Evolutionary conservation across 2,329 filamentous ascomycete genomes (phyloP).

Genomic region (Penicillium sp.): DNA sequence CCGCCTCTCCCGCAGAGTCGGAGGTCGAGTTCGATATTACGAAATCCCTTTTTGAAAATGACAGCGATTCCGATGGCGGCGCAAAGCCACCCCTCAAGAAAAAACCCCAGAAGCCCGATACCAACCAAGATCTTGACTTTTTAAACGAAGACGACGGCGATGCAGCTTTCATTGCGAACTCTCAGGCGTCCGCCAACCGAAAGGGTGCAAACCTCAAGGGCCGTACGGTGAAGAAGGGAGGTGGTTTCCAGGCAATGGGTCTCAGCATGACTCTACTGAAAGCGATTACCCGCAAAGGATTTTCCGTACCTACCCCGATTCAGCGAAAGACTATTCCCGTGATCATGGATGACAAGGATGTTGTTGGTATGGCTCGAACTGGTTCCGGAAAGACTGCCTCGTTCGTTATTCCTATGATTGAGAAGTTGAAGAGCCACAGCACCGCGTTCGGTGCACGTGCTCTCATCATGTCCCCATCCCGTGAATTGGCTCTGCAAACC

Average conservation of each 20-base stretch:
- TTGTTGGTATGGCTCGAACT: slow-evolving; percentile 99
- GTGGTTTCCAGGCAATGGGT: slow-evolving; percentile 94
- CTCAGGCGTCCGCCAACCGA: slow-evolving; percentile 82
- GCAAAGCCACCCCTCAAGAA: slow-evolving; percentile 53
- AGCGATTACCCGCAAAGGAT: slow-evolving; percentile 90
- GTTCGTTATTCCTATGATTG: slow-evolving; percentile 98
- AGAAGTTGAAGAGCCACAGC: slow-evolving; percentile 85
- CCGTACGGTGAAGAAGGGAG: slow-evolving; percentile 86
- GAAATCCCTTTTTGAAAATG: slow-evolving; percentile 67
- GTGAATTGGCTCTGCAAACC: slow-evolving; percentile 92
- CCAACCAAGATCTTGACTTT: slow-evolving; percentile 49
- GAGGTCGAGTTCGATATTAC: slow-evolving; percentile 93
- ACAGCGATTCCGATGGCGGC: slow-evolving; percentile 50
- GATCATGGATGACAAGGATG: slow-evolving; percentile 84
- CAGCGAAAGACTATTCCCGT: slow-evolving; percentile 95
- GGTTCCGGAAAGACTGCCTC: slow-evolving; percentile 97
- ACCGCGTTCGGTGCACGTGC: slow-evolving; percentile 81
- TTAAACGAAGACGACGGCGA: slow-evolving; percentile 65
- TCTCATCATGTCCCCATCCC: slow-evolving; percentile 84
- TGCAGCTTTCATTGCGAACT: slow-evolving; percentile 84
- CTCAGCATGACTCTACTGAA: slow-evolving; percentile 81
- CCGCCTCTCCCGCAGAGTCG: slow-evolving; percentile 76
- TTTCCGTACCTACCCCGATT: slow-evolving; percentile 93
- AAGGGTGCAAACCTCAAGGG: slow-evolving; percentile 81
- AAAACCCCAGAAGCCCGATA: slow-evolving; percentile 31